Percentiles rank a stretch among this genome's conserved stretches.
Conservation (phyloP, 495 filamentous ascomycete species). For the Friedmanniomyces endolithicus region DNA sequence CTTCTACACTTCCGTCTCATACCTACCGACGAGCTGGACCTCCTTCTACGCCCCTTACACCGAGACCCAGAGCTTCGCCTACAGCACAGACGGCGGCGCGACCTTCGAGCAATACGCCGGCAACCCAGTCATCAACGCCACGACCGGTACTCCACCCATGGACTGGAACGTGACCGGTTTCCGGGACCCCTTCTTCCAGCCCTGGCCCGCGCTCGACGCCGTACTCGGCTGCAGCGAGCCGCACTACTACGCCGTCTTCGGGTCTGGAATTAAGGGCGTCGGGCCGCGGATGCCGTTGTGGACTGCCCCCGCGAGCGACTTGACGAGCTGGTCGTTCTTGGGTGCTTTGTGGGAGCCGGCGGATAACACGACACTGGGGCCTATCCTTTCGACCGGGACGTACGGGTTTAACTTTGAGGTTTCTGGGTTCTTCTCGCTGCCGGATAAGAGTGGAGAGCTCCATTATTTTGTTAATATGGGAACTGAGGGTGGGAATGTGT, state of each 20-base stretch:
- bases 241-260: slow-evolving; percentile 40
- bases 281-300: slow-evolving; percentile 43
- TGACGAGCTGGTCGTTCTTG: slow-evolving; percentile 41
- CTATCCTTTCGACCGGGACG: slow-evolving; percentile 35
- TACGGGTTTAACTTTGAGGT: slow-evolving; percentile 48
- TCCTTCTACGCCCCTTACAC: slow-evolving; percentile 38
- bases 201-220: slow-evolving; percentile 34
- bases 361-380: slow-evolving; percentile 29
- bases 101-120: slow-evolving; percentile 39
- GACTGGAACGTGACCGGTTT: slow-evolving; percentile 41
- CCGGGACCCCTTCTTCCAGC: slow-evolving; percentile 42
- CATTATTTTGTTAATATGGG: slow-evolving; percentile 39
- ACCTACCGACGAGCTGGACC: slow-evolving; percentile 39
- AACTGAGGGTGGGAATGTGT: slow-evolving; percentile 33
- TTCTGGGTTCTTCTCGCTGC: slow-evolving; percentile 38
- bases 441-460: slow-evolving; percentile 27
- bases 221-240: slow-evolving; percentile 26
- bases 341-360: slow-evolving; percentile 37
- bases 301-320: slow-evolving; percentile 34
- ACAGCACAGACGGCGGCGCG: slow-evolving; percentile 37
- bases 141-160: slow-evolving; percentile 29
- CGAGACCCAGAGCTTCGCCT: slow-evolving; percentile 40
- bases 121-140: slow-evolving; percentile 38
- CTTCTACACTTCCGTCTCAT: slow-evolving; percentile 42
- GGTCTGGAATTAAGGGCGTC: slow-evolving; percentile 38